Base-by-base conservation (phyloP, 768 basidiomycete species). In the Kwoniella sp. region DNA sequence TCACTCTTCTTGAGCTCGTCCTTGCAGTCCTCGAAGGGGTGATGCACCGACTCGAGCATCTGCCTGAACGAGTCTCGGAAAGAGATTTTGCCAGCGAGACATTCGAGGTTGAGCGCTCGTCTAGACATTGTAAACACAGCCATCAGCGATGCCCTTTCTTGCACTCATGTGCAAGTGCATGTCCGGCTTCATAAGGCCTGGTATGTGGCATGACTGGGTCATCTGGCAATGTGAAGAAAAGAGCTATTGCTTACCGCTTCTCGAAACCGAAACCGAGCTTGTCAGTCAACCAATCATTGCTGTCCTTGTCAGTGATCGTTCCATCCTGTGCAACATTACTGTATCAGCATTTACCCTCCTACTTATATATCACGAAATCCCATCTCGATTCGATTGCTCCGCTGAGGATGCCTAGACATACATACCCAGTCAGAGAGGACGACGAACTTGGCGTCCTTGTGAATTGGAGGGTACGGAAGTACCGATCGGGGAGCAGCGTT, bases 221-320 rank as follows among this genome's bases (percentile, higher is more conserved):
- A n/a, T n/a, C n/a, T n/a, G n/a, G n/a, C n/a, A n/a, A n/a, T n/a
- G n/a, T n/a, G n/a, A n/a, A n/a, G n/a, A n/a, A n/a, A n/a, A n/a
- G n/a, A n/a, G n/a, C 21, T 6, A 4, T 13, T 33, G 52, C 63
- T 54, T n/a, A 79, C 79, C 95, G 83, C 76, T 86, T 87, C 25
- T 86, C 86, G 60, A 83, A 83, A 19, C 95, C 95, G 77, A 86
- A 92, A 24, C 95, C 95, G 61, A 91, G 85, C 76, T 90, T 88
- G 80, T 98, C 95, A 36, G 92, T 93, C 83, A 95, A 77, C 79
- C 90, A 92, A 73, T 96, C 93, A 79, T 97, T 97, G 7, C 90
- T 92, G 77, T 97, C 93, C 73, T 85, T 86, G 44, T 86, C 92
- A 2, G 93, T 95, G 81, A 97, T 95, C 15, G 93, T 97, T 72